These are phyloP conservation scores for Phytophthora rubi DNA, from an alignment of 352 stramenopile species.

Conservation along the genomic window DNA sequence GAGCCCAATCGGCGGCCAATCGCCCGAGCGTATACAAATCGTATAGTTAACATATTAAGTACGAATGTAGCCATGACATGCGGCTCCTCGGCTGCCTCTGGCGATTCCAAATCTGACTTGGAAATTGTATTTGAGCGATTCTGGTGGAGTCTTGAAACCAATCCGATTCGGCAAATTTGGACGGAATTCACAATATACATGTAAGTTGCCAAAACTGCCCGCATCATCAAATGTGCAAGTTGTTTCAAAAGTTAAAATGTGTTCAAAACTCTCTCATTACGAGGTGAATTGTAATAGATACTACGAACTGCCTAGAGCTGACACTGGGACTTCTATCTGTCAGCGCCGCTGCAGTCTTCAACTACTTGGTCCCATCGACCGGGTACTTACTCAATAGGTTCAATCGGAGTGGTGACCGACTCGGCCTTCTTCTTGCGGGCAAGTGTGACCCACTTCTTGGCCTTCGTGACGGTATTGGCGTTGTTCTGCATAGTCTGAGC, in stretches of 20 bases:
- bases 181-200: too few relatives aligned
- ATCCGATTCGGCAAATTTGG: too few relatives aligned
- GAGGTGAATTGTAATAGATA: constrained; percentile 41
- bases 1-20: too few relatives aligned
- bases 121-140: too few relatives aligned
- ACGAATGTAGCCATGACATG: too few relatives aligned
- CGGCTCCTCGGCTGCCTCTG: too few relatives aligned
- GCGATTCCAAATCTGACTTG: too few relatives aligned
- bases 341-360: constrained; percentile 15
- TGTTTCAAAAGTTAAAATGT: not conserved
- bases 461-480: constrained; percentile 33
- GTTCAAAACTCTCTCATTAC: constrained; percentile 31
- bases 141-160: too few relatives aligned
- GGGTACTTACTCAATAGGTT: constrained; percentile 31
- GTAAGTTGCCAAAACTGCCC: too few relatives aligned
- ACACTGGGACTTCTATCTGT: constrained; percentile 20
- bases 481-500: constrained; percentile 20
- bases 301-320: constrained; percentile 18
- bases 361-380: constrained; percentile 1
- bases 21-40: too few relatives aligned
- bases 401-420: constrained; percentile 33
- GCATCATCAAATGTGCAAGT: too few relatives aligned
- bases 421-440: constrained; percentile 31
- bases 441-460: constrained; percentile 42
- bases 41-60: too few relatives aligned